Evolutionary conservation across 2,329 filamentous ascomycete species (phyloP), one percentile per base, ranked within the genome.

Genomic region (Trematosphaeria pertusa): DNA sequence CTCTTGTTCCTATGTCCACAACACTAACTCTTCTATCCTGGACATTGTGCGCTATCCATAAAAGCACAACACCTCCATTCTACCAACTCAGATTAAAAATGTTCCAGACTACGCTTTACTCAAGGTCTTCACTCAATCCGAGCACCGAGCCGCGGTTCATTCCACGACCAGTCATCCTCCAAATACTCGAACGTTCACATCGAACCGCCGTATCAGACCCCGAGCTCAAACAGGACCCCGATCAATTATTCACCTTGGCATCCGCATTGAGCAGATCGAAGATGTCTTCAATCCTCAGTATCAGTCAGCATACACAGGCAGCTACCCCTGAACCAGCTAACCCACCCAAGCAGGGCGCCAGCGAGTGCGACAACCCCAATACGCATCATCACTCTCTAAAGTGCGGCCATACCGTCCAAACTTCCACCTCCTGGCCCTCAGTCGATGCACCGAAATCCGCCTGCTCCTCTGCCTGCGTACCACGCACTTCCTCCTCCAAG

Each of bases 381-480:
- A 36, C 34, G 3, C 15, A 38, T n/a, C 37, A 38, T 10, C 33
- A 43, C 24, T 12, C 17, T 10, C 18, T 37, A 12, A 10, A 30
- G 3, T 37, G 33, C n/a, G 32, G 24, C 14, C 41, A 43, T 15
- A 20, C 10, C 1, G 41, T 43, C 14, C 22, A 17, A 10, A 35
- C 33, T 2, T 43, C 32, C 6, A 43, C 41, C 10, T 11, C 30
- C 32, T 43, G 33, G 41, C 33, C 33, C 21, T 9, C 32, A 6
- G 3, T 15, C 3, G 11, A 19, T n/a, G 17, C 18, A 3, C 41
- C 32, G 1, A 43, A 43, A 19, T 37, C 41, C 3, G 21, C 8
- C 5, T 43, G 41, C 14, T 19, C 41, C n/a, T 43, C 33, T 12
- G 26, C 33, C 12, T 43, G 41, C 18, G 37, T 31, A 17, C 15